These are phyloP conservation scores for Phialocephala subalpina DNA, from an alignment of 2,329 filamentous ascomycete genomes.

Conservation along the genomic window DNA sequence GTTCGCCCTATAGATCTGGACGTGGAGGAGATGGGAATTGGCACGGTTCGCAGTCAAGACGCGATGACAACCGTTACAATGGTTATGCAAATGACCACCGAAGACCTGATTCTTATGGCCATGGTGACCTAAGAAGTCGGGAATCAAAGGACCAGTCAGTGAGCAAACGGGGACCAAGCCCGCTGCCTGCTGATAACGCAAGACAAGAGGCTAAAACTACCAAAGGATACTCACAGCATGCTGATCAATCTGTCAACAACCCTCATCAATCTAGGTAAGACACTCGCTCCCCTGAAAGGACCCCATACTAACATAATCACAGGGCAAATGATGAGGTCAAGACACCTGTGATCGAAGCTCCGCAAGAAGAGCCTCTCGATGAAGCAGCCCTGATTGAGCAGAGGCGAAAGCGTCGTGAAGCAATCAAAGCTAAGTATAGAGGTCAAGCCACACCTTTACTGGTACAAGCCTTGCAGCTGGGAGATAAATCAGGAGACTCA, in stretches of 20 bases:
- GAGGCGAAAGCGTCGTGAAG: slow-evolving; percentile 83
- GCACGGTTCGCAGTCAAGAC: slow-evolving; percentile 31
- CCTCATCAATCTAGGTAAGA: slow-evolving; percentile 51
- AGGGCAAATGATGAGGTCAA: slow-evolving; percentile 39
- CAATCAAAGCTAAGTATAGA: slow-evolving; percentile 83
- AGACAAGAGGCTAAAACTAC: slow-evolving; percentile 74
- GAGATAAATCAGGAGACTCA: slow-evolving; percentile 43
- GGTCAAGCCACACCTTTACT: slow-evolving; percentile 74
- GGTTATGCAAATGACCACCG: slow-evolving; percentile 27
- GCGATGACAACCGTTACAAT: slow-evolving; percentile 32
- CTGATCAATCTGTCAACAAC: slow-evolving; percentile 46
- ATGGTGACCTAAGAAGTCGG: slow-evolving; percentile 54
- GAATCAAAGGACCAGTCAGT: slow-evolving; percentile 64
- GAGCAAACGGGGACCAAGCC: slow-evolving; percentile 69
- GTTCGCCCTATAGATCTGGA: slow-evolving; percentile 55
- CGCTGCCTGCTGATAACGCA: slow-evolving; percentile 63
- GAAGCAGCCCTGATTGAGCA: slow-evolving; percentile 86
- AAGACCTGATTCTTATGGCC: slow-evolving; percentile 38
- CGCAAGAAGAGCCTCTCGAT: slow-evolving; percentile 70
- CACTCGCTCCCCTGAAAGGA: not conserved
- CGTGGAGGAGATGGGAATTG: slow-evolving; percentile 37
- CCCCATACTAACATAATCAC: slow-evolving; percentile 30
- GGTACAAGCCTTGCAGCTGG: slow-evolving; percentile 63
- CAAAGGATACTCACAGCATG: slow-evolving; percentile 64
- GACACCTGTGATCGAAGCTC: slow-evolving; percentile 49